Base-by-base conservation (phyloP, 768 basidiomycete species). In the Pulveroboletus frians region DNA sequence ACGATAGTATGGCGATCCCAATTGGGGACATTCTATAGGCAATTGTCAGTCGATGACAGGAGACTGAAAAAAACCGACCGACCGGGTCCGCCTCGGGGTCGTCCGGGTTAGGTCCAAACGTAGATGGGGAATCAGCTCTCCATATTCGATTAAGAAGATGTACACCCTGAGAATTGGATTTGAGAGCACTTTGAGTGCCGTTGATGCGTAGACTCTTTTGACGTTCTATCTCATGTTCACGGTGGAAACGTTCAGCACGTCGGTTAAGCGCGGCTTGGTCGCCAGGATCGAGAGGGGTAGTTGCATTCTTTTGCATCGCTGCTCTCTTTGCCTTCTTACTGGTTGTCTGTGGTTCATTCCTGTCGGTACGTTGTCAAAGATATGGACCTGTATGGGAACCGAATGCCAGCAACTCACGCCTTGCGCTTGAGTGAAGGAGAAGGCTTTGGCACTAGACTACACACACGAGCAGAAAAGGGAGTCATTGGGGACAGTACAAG, bases 1-100 rank as follows among this genome's bases (percentile, higher is more conserved):
- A 95, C 92, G 59, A 99, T 97, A 7, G 94, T 97, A 68, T 84
- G 78, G 50, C 83, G 83, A 72, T 99, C 96, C 96, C 96, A 99
- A 64, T 94, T 85, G 46, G 92, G 85, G 9, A 95, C 93, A 60
- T 94, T 95, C 95, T 98, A 57, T 6, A 32, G 38, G 38, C 42
- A 29, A n/a, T 29, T 32, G 20, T 62, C 15, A 29, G 50, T 40
- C 49, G 42, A 42, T 31, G 35, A 56, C 40, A 39, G 49, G 1
- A 39, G 8, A 15, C 31, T 13, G 18, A 21, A 31, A 8, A 26
- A 20, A 36, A 20, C 31, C 43, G 42, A 74, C 84, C 37, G 60
- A 89, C 86, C 50, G 83, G 79, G 63, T 85, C 80, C 47, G 76
- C 81, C 64, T 85, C 86, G 15, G 85, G 85, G 54, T 88, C 85